Evolutionary conservation across 2,329 filamentous ascomycete genomes (phyloP), one percentile per base, ranked within the genome.

Genomic region (Fusarium pininemorale): DNA sequence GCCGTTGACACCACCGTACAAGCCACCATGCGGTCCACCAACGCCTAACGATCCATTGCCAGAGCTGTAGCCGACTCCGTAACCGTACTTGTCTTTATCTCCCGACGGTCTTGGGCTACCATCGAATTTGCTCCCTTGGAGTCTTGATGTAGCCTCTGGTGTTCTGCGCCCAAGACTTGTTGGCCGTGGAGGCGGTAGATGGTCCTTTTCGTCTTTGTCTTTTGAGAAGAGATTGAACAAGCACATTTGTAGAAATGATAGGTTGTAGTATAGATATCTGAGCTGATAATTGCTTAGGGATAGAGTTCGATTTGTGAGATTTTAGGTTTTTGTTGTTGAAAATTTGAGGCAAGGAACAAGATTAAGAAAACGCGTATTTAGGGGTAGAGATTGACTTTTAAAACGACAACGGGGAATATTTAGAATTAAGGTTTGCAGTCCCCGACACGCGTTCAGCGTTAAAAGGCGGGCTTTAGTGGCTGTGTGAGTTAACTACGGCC

Each of bases 171-270:
- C 71, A 35, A 74, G 26, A 8, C 28, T 62, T 20, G 42, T 28
- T 32, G 71, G 71, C 10, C 38, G 48, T 20, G 70, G 45, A 26
- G 59, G 54, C 16, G 71, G 71, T 32, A 55, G 41, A 2, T 72
- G 20, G 41, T 70, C 32, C 56, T 53, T 42, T 39, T 68, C 41
- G 20, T 72, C 55, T 20, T 58, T 54, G 18, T 39, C 24, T 68
- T 63, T 68, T 38, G 71, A 74, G 45, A 74, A 74, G 30, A 74
- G 41, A 22, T 62, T 74, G 54, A 67, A 73, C 14, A 74, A 24
- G 30, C 71, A 74, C 71, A 74, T 74, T 35, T 24, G 28, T 3
- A 11, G 16, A 6, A 2, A 1, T 35, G 35, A 22, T 14, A 26
- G 7, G 44, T 18, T 38, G 15, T 5, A 5, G 6, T 7, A 14